phyloP scores from a whole-genome alignment of 139 green algal genomes.

The Nannochloris sp. region DNA sequence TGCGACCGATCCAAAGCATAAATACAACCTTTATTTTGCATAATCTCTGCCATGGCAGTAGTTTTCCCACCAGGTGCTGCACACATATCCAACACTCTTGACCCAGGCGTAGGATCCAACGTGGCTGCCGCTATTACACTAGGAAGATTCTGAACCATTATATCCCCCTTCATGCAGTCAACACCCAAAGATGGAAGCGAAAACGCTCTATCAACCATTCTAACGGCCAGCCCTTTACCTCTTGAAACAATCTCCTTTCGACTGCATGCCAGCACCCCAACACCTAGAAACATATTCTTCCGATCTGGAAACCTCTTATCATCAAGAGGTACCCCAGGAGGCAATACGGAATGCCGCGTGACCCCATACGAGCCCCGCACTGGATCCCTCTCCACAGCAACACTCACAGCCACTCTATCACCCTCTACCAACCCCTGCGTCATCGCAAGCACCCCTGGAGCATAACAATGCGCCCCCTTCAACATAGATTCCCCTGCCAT shows the following conservation, averaged over 20 bases:
- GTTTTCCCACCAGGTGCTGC: constrained; percentile 87
- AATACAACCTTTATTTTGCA: constrained; percentile 60
- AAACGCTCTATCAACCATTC: constrained; percentile 50
- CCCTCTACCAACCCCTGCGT: constrained; percentile 40
- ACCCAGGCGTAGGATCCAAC: constrained; percentile 20
- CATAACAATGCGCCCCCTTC: constrained; percentile 65
- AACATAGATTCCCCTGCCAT: constrained; percentile 78
- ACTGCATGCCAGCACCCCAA: constrained; percentile 39
- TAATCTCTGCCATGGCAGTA: constrained; percentile 76
- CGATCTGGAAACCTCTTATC: constrained; percentile 6
- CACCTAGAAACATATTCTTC: constrained; percentile 52
- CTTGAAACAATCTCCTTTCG: constrained; percentile 58
- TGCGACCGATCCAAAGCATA: constrained; percentile 77
- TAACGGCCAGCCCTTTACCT: constrained; percentile 44
- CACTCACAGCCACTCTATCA: constrained; percentile 62
- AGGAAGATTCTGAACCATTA: constrained; percentile 80
- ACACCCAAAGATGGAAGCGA: constrained; percentile 36
- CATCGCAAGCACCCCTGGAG: constrained; percentile 37
- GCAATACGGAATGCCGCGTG: constrained; percentile 45
- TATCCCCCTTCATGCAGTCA: constrained; percentile 28
- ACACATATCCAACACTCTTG: constrained; percentile 73
- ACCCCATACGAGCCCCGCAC: constrained; percentile 20
- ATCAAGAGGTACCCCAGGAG: constrained; percentile 6
- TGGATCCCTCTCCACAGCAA: constrained; percentile 43
- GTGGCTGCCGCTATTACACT: constrained; percentile 46